Base-by-base conservation (phyloP, 1,284 basidiomycete species). In the Xerocomus nothofagi region DNA sequence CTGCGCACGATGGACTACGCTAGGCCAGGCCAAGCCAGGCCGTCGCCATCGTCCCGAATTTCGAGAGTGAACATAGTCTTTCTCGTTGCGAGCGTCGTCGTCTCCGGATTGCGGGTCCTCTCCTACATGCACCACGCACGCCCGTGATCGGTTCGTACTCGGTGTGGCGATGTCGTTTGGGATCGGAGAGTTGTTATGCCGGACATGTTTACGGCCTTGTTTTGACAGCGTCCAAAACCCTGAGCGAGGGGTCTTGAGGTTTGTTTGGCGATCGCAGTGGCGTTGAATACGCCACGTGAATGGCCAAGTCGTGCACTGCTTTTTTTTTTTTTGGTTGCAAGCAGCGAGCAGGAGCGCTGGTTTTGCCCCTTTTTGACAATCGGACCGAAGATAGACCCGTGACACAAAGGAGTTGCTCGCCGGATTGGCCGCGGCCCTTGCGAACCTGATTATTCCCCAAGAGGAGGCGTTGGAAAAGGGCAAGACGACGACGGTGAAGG, bases 281-380 rank as follows among this genome's bases (percentile, higher is more conserved):
- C 92, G 14, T 67, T 93, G 39, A 84, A 80, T 53, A 90, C 86
- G 2, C 87, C 87, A 38, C 90, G 87, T 88, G 66, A 71, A 86
- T 70, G 24, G 40, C 24, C 47, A n/a, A 31, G 0, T 45, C 31
- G n/a, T n/a, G n/a, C n/a, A n/a, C n/a, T n/a, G n/a, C n/a, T n/a
- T n/a, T n/a, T n/a, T n/a, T n/a, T n/a, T n/a, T n/a, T n/a, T n/a
- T n/a, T n/a, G n/a, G 21, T 4, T n/a, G n/a, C n/a, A n/a, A n/a
- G n/a, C n/a, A n/a, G n/a, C n/a, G 31, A 1, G 12, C 3, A 21
- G 5, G n/a, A 58, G 79, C 15, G 15, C 34, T 44, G 39, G 55
- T 32, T 14, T 27, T 4, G 9, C n/a, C n/a, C n/a, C n/a, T n/a
- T n/a, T n/a, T n/a, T n/a, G n/a, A n/a, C n/a, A n/a, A n/a, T n/a